Evolutionary conservation across 176 grass and related monocot species (phyloP), one percentile per base, ranked within the genome.

Genomic region (Zoysia pacifica): DNA sequence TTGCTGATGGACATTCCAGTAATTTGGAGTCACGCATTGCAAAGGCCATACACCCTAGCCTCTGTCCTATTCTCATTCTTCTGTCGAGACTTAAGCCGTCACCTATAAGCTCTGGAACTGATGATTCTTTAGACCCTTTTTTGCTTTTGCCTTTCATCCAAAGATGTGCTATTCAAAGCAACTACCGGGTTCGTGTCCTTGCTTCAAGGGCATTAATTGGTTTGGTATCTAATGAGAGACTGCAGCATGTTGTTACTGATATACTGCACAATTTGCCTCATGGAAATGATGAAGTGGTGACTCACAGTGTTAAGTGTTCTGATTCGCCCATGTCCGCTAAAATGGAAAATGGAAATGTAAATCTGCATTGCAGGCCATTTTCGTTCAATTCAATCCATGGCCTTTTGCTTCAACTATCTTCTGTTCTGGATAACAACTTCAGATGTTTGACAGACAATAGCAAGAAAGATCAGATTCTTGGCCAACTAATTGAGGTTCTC

Each of bases 21-120:
- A 73, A 89, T 78, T 75, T 85, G 68, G 86, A 94, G 76, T 87
- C 86, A 40, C 89, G 86, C 77, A 91, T 91, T 80, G 86, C 79
- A 78, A 98, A 94, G 89, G 90, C 75, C 36, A 89, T 98, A 91
- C 95, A 94, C 74, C 95, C 95, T 86, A 98, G 92, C 70, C 59
- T 98, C 62, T 98, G 95, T 35, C 95, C 95, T 8, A 93, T 98
- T 87, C 91, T 98, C 86, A 98, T 98, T 83, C 88, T 98, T 79
- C 76, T 98, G 76, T 93, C 90, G 74, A 93, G 90, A 54, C 84
- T 98, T 41, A 98, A 98, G 53, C 95, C 95, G 11, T 94, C 95
- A 11, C 86, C 86, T 72, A 84, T 94, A 70, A 94, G 90, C 80
- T 79, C 75, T 75, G 86, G 78, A 86, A 81, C 81, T 72, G 90